Evolutionary conservation across 495 filamentous ascomycete species (phyloP).

Genomic region (Astrocystis sublimbata): DNA sequence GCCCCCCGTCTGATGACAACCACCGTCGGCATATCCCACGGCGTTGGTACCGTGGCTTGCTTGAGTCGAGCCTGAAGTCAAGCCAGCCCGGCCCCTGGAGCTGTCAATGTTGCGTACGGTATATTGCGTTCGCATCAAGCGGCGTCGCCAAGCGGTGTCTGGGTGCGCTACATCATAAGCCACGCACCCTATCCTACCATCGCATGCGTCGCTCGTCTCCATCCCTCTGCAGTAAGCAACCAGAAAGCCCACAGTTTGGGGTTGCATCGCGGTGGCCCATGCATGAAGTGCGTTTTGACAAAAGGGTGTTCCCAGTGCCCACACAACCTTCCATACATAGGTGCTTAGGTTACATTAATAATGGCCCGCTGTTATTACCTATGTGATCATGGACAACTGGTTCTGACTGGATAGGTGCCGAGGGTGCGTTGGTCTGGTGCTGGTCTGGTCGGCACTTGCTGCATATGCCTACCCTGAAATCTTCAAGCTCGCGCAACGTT

Average conservation of each 20-base stretch:
- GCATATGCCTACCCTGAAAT: background rate
- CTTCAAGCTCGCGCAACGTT: conserved; percentile 6
- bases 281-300: background rate
- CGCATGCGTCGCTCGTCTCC: background rate
- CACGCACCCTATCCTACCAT: background rate
- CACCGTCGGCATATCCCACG: background rate
- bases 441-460: background rate
- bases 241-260: conserved; percentile 2
- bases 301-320: too few relatives aligned
- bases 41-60: background rate
- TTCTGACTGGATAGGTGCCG: too few relatives aligned
- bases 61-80: background rate
- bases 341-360: too few relatives aligned
- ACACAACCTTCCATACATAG: too few relatives aligned
- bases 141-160: background rate
- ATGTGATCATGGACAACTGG: too few relatives aligned
- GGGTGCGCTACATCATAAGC: background rate
- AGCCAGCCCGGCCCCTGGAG: too few relatives aligned
- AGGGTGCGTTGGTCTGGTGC: too few relatives aligned
- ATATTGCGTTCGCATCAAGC: conserved; percentile 2
- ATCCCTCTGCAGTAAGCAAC: background rate
- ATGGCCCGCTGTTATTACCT: too few relatives aligned
- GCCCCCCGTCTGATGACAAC: background rate
- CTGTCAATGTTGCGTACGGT: background rate
- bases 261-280: background rate